Percentiles rank a stretch among this genome's conserved stretches.
Conservation (phyloP, 2,329 filamentous ascomycete genomes). For the Didymella glomerata region DNA sequence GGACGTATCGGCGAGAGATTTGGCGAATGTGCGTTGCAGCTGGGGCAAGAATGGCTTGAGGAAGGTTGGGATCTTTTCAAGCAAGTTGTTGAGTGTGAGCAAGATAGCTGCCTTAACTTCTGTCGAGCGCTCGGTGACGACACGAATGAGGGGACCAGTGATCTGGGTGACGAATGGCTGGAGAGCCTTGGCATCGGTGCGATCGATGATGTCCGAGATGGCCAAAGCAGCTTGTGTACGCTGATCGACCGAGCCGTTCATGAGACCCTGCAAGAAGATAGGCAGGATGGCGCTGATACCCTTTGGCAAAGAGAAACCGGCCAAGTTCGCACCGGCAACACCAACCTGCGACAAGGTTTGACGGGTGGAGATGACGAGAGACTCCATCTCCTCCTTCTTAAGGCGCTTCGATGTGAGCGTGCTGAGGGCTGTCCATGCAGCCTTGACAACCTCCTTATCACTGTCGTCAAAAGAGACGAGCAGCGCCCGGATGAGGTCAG, state of each 20-base stretch:
- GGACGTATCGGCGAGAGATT: constrained; percentile 90
- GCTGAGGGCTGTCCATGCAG: constrained; percentile 85
- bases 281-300: constrained; percentile 96
- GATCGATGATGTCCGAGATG: constrained; percentile 94
- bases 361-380: constrained; percentile 83
- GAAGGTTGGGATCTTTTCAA: constrained; percentile 95
- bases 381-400: constrained; percentile 98
- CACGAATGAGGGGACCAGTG: constrained; percentile 95
- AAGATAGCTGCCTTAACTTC: constrained; percentile 97
- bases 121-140: constrained; percentile 93
- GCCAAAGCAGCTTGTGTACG: constrained; percentile 89
- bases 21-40: constrained; percentile 94
- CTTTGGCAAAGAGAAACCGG: constrained; percentile 91
- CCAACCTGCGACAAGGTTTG: constrained; percentile 89
- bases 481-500: constrained; percentile 89
- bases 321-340: constrained; percentile 81
- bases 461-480: constrained; percentile 91
- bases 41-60: constrained; percentile 97
- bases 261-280: constrained; percentile 96
- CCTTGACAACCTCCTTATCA: constrained; percentile 84
- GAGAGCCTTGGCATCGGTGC: constrained; percentile 84
- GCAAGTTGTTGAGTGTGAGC: constrained; percentile 89
- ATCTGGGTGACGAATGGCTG: constrained; percentile 98
- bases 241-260: constrained; percentile 95
- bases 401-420: constrained; percentile 83